Evolutionary conservation across 345 rosid genomes (phyloP).

Genomic region (Viola odorata): DNA sequence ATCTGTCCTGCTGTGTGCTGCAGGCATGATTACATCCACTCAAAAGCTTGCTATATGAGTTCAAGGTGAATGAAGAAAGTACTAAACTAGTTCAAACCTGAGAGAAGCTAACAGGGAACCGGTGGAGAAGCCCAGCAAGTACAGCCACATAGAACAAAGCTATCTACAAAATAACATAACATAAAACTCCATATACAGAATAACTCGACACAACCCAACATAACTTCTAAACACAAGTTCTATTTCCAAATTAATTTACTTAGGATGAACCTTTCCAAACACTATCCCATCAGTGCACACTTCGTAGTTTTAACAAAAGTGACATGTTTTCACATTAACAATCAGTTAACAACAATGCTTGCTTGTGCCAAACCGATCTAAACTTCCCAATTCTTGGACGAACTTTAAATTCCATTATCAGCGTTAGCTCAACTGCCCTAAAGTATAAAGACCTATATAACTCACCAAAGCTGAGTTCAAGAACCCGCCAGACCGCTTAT

Average conservation of each 20-base stretch:
- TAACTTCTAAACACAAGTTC: not conserved
- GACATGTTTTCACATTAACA: too few relatives aligned
- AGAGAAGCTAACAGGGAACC: slow-evolving; percentile 74
- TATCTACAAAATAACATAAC: slow-evolving; percentile 45
- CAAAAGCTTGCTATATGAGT: slow-evolving; percentile 14
- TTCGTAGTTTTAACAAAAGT: not conserved
- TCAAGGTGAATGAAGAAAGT: slow-evolving; percentile 10
- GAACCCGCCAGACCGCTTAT: slow-evolving; percentile 74
- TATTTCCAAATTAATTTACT: not conserved
- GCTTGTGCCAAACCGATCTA: too few relatives aligned
- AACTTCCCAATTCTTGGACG: too few relatives aligned
- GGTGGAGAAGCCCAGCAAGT: slow-evolving; percentile 74
- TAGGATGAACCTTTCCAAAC: not conserved
- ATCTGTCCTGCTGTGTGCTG: slow-evolving; percentile 80
- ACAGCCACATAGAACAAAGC: slow-evolving; percentile 70
- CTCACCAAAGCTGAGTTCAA: slow-evolving; percentile 79
- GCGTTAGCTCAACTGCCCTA: too few relatives aligned
- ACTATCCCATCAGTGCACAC: not conserved
- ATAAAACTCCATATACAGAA: slow-evolving; percentile 6
- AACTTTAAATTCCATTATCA: too few relatives aligned
- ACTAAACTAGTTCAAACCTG: slow-evolving; percentile 37
- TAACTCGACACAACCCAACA: not conserved
- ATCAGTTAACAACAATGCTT: too few relatives aligned
- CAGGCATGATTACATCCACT: slow-evolving; percentile 12
- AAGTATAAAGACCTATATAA: not conserved